A percentile compares a stretch with the other conserved stretches of the same genome.
Evolutionary conservation across 805 yeast species (phyloP).

Genomic region (Scheffersomyces coipomensis): DNA sequence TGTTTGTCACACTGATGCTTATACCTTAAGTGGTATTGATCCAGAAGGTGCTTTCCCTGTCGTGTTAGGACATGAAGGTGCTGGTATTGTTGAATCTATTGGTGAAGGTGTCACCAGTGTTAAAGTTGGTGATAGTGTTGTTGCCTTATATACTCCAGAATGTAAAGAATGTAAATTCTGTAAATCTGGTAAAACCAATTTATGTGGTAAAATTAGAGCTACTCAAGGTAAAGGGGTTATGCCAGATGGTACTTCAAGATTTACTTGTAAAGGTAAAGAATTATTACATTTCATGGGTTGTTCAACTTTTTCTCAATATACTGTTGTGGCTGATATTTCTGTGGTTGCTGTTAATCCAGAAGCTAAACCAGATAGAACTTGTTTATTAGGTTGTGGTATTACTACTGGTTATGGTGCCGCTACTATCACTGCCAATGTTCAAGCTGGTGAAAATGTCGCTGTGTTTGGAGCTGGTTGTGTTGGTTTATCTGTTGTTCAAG

Average conservation of each 20-base stretch:
- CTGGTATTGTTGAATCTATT: conserved; percentile 91
- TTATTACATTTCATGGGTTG: conserved; percentile 96
- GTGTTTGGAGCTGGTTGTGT: conserved; percentile 98
- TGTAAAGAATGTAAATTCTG: conserved; percentile 95
- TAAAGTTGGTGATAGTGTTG: conserved; percentile 90
- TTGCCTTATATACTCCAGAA: conserved; percentile 95
- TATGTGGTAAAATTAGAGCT: conserved; percentile 92
- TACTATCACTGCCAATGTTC: conserved; percentile 85
- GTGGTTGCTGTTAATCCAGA: conserved; percentile 85
- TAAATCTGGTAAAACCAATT: conserved; percentile 90
- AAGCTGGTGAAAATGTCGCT: conserved; percentile 90
- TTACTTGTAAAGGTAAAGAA: conserved; percentile 80
- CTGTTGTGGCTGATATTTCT: conserved; percentile 97
- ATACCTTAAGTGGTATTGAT: conserved; percentile 89
- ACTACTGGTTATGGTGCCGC: conserved; percentile 99
- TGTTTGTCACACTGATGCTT: conserved; percentile 98
- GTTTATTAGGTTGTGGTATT: conserved; percentile 96
- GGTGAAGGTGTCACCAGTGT: conserved; percentile 94
- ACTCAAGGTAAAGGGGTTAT: conserved; percentile 98
- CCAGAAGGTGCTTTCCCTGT: conserved; percentile 97
- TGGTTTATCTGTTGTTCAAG: conserved; percentile 94
- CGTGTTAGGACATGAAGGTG: conserved; percentile 96
- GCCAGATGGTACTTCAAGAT: conserved; percentile 98
- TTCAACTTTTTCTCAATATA: conserved; percentile 94
- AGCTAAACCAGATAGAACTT: conserved; percentile 83